These are phyloP conservation scores for Microthlaspi erraticum DNA, from an alignment of 345 rosid genomes.

Conservation along the genomic window DNA sequence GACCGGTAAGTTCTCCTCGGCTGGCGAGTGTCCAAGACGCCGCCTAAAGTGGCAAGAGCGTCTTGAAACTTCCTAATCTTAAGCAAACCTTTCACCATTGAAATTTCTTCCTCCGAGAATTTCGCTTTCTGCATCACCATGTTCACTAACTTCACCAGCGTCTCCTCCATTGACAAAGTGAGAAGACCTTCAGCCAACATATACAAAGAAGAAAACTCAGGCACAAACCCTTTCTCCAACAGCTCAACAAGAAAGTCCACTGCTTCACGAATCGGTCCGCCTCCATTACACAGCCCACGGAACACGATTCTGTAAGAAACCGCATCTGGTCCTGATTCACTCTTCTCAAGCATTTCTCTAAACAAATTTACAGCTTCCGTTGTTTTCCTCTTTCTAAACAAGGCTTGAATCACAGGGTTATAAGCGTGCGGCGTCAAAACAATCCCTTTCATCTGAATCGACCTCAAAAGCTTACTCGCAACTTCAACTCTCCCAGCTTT, in stretches of 20 bases:
- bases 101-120: slow-evolving; percentile 58
- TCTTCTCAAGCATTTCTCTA: slow-evolving; percentile 77
- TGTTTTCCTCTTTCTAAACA: slow-evolving; percentile 63
- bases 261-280: slow-evolving; percentile 84
- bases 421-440: slow-evolving; percentile 74
- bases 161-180: slow-evolving; percentile 71
- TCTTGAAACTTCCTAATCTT: slow-evolving; percentile 74
- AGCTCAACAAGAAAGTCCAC: slow-evolving; percentile 79
- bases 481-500: slow-evolving; percentile 81
- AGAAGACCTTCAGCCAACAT: slow-evolving; percentile 89
- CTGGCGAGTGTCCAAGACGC: slow-evolving; percentile 53
- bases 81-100: slow-evolving; percentile 74
- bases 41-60: slow-evolving; percentile 69
- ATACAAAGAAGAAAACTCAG: slow-evolving; percentile 72
- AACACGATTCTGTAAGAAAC: slow-evolving; percentile 66
- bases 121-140: slow-evolving; percentile 74
- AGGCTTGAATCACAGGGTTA: slow-evolving; percentile 83
- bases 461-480: slow-evolving; percentile 74
- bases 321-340: slow-evolving; percentile 62
- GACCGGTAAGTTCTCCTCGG: slow-evolving; percentile 51
- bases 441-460: slow-evolving; percentile 81
- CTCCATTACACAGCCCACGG: slow-evolving; percentile 75
- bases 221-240: slow-evolving; percentile 69
- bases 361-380: slow-evolving; percentile 78
- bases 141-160: slow-evolving; percentile 61